phyloP scores from a whole-genome alignment of 1,284 basidiomycete genomes.

The Amylostereum areolatum region DNA sequence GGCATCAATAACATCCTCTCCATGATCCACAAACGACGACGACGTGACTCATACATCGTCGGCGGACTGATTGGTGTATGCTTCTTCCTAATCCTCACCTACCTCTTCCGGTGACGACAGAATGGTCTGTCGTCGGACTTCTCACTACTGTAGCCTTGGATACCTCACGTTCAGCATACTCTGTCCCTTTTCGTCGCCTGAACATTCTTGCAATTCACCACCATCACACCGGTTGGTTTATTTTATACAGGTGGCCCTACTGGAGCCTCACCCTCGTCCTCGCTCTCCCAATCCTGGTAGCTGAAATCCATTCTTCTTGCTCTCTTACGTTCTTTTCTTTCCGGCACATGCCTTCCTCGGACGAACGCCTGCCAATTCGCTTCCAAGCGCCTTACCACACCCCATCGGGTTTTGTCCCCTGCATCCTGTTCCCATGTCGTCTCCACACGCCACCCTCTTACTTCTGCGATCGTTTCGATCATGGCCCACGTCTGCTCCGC shows the following conservation, averaged over 20 bases:
- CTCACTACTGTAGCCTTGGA: too few species aligned
- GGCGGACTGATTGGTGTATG: constrained; percentile 85
- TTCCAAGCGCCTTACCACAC: constrained; percentile 56
- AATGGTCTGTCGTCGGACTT: too few species aligned
- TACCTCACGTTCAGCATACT: too few species aligned
- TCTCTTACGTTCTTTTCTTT: constrained; percentile 14
- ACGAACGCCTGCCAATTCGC: constrained; percentile 62
- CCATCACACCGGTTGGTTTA: too few species aligned
- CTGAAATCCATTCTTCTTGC: constrained; percentile 13
- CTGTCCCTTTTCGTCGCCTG: too few species aligned
- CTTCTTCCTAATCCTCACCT: constrained; percentile 74
- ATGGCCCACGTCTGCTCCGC: constrained; percentile 65
- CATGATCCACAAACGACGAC: constrained; percentile 88
- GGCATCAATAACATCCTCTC: constrained; percentile 88
- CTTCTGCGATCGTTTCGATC: constrained; percentile 51
- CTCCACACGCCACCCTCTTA: constrained; percentile 65
- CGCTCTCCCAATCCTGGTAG: constrained; percentile 13
- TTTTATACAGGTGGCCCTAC: too few species aligned
- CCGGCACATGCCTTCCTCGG: constrained; percentile 33
- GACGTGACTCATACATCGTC: constrained; percentile 88
- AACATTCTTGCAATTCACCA: too few species aligned
- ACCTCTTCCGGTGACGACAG: constrained; percentile 35
- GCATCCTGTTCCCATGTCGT: constrained; percentile 41
- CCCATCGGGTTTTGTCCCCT: constrained; percentile 36
- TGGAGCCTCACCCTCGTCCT: too few species aligned